Evolutionary conservation across 257 asterid genomes (phyloP), one percentile per base, ranked within the genome.

Genomic region (Solanum raphanifolium): DNA sequence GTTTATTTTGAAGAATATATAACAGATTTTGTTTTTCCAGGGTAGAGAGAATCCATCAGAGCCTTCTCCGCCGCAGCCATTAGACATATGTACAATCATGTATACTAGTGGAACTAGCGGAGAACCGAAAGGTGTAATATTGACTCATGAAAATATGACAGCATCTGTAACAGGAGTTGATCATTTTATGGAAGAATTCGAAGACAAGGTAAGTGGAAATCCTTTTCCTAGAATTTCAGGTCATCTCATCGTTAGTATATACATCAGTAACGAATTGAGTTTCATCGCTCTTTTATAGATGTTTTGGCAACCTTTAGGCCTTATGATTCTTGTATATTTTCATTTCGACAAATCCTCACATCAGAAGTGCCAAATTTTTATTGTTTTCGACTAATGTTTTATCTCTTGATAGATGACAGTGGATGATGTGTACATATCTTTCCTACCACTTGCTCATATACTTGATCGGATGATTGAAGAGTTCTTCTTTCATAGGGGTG

Each of bases 41-140:
- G 99, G 99, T 62, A 94, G 83, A 85, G 90, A 93, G 81, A 89
- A 92, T 20, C 94, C 94, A 10, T 73, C 88, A 18, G 96, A 93
- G 84, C 66, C 91, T 46, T 91, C 91, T n/a, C 96, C 98, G 3
- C 99, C 99, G 4, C 87, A 90, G 89, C 93, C 98, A 31, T 86
- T 88, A 21, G 78, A 89, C 90, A 92, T 91, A 20, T 91, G 98
- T 89, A 95, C 99, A 20, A 94, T 97, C 65, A 97, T 97, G 99
- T 97, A 97, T 92, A 97, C 99, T 4, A 97, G 99, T 78, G 99
- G 99, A 55, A 97, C 99, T 25, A 95, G 99, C 39, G 99, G 99
- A 38, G 93, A 93, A 69, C 99, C 99, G 1, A 97, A 97, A 93
- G 99, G 99, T 32, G 99, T 97, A 69, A 91, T 97, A 52, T 88